Base-by-base conservation (phyloP, 805 yeast genomes). In the Saccharomycopsis vini region DNA sequence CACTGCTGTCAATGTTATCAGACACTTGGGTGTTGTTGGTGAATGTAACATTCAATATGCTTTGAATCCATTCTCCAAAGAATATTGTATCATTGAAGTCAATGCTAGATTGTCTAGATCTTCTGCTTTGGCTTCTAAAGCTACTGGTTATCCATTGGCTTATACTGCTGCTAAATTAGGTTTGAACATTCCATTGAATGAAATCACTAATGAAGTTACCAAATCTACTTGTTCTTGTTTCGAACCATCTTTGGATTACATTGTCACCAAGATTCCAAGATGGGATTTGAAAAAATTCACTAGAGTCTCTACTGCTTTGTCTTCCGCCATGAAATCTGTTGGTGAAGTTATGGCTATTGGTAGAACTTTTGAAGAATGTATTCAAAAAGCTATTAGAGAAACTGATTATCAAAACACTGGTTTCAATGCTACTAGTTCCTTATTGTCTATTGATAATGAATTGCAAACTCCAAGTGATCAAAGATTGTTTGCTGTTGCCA, bases 301-400 rank as follows among this genome's bases (percentile, higher is more conserved):
- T 50, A 76, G 95, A 62, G 97, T 90, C 31, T 83, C 95, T 18
- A 80, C 85, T 42, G 72, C 79, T 61, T 75, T 90, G 55, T 82
- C 92, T 7, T 88, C 97, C 2, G 79, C 95, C 24, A 90, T 90
- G 98, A 90, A 90, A 68, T 88, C 97, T 50, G 97, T 90, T 53
- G 98, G 98, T 71, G 98, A 90, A 65, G 97, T 92, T 42, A 90
- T 90, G 98, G 76, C 90, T 54, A 86, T 90, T 59, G 98, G 98
- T 59, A 76, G 98, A 64, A 90, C 95, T 22, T 90, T 90, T 54
- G 98, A 90, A 66, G 98, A 90, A 63, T 95, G 97, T 7, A 85
- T 90, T 52, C 98, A 92, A 65, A 90, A 90, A 68, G 98, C 97
- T 46, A 88, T 92, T 54, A 77, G 98, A 65, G 84, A 95, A 15